Conservation (phyloP, 805 yeast genomes). For the Wickerhamiella musiphila region DNA sequence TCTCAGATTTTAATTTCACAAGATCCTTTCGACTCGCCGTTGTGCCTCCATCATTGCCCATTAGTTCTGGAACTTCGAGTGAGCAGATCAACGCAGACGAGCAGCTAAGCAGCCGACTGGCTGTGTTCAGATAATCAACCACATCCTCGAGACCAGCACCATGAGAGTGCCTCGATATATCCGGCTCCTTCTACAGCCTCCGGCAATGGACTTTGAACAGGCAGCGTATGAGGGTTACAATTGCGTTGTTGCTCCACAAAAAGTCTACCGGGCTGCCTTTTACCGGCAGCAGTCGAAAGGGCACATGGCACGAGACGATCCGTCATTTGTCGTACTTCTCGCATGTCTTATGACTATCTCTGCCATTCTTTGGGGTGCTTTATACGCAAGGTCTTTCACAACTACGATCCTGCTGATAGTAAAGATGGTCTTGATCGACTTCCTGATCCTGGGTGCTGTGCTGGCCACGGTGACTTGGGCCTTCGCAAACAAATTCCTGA, state of each 20-base stretch:
- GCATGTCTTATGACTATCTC: constrained; percentile 49
- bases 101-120: no score
- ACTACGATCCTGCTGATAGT: constrained; percentile 48
- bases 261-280: constrained; percentile 66
- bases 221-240: constrained; percentile 83
- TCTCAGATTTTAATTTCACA: constrained; percentile 9
- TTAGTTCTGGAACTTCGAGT: no score
- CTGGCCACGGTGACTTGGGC: constrained; percentile 63
- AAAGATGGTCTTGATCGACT: constrained; percentile 76
- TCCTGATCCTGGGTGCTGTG: constrained; percentile 48
- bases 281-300: constrained; percentile 66
- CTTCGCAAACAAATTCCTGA: constrained; percentile 45
- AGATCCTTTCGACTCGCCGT: constrained; percentile 42
- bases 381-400: no score
- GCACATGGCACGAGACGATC: constrained; percentile 83
- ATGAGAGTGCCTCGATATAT: constrained; percentile 18
- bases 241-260: constrained; percentile 54
- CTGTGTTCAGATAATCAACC: no score
- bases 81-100: no score
- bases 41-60: constrained; percentile 49
- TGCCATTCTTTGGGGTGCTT: constrained; percentile 82
- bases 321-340: constrained; percentile 63
- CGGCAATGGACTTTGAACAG: constrained; percentile 76
- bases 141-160: no score
- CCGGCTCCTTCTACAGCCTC: constrained; percentile 44